Evolutionary conservation across 441 rosid genomes (phyloP).

Genomic region (Breynia disticha): DNA sequence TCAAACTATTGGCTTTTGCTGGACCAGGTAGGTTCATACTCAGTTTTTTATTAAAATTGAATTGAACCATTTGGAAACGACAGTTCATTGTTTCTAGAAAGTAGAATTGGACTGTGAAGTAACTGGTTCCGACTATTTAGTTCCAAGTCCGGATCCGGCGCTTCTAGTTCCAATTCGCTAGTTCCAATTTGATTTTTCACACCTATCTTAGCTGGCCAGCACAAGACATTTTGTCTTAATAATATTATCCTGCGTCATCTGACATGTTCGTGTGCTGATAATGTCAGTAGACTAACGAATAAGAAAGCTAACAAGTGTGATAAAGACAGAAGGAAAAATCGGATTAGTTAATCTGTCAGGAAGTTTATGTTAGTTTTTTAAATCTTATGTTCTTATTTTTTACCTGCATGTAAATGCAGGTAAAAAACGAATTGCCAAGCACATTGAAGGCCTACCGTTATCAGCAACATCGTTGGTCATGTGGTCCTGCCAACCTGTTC

Average conservation of each 20-base stretch:
- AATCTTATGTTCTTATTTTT: background rate
- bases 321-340: background rate
- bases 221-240: background rate
- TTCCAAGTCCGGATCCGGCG: too few species aligned
- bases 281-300: background rate
- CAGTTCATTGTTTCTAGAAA: too few species aligned
- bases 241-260: background rate
- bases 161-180: too few species aligned
- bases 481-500: constrained; percentile 93
- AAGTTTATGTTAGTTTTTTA: background rate
- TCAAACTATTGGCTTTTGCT: too few species aligned
- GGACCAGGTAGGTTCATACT: too few species aligned
- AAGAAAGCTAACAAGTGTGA: background rate
- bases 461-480: constrained; percentile 93
- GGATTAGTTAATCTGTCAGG: background rate
- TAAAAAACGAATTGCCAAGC: constrained; percentile 85
- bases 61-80: too few species aligned
- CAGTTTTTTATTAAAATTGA: too few species aligned
- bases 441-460: constrained; percentile 76
- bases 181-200: too few species aligned
- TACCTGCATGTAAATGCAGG: constrained; percentile 41
- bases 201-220: background rate
- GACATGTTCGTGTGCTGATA: constrained; percentile 7
- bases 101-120: too few species aligned
- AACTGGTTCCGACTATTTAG: too few species aligned